These are phyloP conservation scores for Barnettozyma pratensis DNA, from an alignment of 805 yeast genomes.

Conservation along the genomic window DNA sequence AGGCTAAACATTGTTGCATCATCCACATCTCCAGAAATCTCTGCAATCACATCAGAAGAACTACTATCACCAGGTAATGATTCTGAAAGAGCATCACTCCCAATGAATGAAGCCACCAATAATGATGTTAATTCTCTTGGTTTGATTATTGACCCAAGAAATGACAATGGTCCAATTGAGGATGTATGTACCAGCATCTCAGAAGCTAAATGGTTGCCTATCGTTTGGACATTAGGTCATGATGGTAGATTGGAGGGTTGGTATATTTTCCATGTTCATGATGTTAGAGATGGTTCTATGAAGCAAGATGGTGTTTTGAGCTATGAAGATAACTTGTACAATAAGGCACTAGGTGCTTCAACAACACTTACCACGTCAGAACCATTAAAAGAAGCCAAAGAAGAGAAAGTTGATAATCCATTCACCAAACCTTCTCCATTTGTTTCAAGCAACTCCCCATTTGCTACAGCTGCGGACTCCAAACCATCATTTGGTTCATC, in stretches of 20 bases:
- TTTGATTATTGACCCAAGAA: slow-evolving; percentile 52
- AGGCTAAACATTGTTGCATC: slow-evolving; percentile 45
- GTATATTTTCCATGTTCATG: slow-evolving; percentile 56
- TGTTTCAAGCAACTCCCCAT: not conserved
- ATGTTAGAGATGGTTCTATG: slow-evolving; percentile 35
- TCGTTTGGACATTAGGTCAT: slow-evolving; percentile 56
- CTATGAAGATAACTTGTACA: slow-evolving; percentile 7
- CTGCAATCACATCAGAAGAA: slow-evolving; percentile 35
- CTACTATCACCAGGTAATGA: slow-evolving; percentile 56
- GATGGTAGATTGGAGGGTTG: slow-evolving; percentile 59
- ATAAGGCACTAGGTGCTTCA: not conserved
- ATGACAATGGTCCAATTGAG: slow-evolving; percentile 37
- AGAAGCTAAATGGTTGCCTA: slow-evolving; percentile 56
- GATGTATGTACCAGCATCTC: slow-evolving; percentile 56
- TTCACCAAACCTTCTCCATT: not conserved
- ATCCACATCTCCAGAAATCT: slow-evolving; percentile 60
- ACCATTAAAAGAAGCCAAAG: not conserved
- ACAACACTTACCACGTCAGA: not conserved
- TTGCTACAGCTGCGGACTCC: not conserved
- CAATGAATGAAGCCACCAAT: slow-evolving; percentile 58
- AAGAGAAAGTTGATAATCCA: not conserved
- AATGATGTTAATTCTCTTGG: slow-evolving; percentile 74
- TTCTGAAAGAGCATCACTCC: slow-evolving; percentile 65
- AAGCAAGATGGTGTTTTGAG: slow-evolving; percentile 15
- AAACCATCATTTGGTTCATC: slow-evolving; percentile 18